Conservation (phyloP, 345 rosid species). For the Eucalyptus pauciflora region DNA sequence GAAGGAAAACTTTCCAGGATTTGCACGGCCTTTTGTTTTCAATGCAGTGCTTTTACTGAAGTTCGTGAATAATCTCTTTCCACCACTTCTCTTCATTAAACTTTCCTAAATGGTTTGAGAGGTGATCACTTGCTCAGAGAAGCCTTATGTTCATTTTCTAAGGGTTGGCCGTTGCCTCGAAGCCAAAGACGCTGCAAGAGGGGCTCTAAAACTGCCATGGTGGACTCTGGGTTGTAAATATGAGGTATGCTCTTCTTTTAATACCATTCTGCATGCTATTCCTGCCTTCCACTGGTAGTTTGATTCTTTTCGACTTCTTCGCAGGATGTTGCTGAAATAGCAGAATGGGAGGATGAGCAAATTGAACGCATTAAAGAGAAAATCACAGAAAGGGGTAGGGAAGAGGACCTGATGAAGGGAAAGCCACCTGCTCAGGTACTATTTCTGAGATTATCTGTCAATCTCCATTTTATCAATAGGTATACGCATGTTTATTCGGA, state of each 20-base stretch:
- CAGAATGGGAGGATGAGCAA: constrained; percentile 96
- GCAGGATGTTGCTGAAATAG: constrained; percentile 65
- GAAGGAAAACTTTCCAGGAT: constrained; percentile 83
- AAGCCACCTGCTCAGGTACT: constrained; percentile 70
- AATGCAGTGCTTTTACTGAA: constrained; percentile 59
- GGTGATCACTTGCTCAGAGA: not conserved
- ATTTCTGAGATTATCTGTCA: not conserved
- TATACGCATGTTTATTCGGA: not conserved
- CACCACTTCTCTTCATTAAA: not conserved
- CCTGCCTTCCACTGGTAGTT: not conserved
- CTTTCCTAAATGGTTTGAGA: not conserved
- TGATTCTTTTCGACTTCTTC: not conserved
- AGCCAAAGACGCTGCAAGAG: constrained; percentile 91
- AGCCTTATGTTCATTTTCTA: not conserved
- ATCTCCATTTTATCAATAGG: not conserved
- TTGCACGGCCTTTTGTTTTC: constrained; percentile 84
- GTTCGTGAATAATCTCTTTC: constrained; percentile 20
- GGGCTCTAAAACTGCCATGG: constrained; percentile 86
- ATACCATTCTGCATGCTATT: not conserved
- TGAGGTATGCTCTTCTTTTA: constrained; percentile 19
- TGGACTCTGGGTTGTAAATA: constrained; percentile 86
- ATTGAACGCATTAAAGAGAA: constrained; percentile 76
- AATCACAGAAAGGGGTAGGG: constrained; percentile 67
- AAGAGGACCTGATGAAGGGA: constrained; percentile 77
- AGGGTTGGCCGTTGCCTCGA: constrained; percentile 66